phyloP scores from a whole-genome alignment of 768 basidiomycete species.

The Suillus alpinus region DNA sequence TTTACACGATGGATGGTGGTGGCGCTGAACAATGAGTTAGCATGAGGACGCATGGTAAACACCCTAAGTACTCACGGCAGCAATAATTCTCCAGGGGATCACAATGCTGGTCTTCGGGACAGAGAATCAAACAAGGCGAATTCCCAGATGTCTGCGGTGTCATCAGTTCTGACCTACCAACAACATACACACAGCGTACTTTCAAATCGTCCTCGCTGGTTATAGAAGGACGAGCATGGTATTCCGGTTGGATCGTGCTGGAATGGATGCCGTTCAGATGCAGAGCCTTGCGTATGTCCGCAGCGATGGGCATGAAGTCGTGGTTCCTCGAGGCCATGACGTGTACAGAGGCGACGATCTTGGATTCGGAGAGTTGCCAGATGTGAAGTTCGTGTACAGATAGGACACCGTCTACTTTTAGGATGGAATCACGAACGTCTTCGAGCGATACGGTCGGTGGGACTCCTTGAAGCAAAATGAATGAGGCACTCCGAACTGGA shows the following conservation, averaged over 20 bases:
- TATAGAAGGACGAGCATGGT: slow-evolving; percentile 38
- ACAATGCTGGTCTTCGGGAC: slow-evolving; percentile 67
- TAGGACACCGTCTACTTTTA: slow-evolving; percentile 76
- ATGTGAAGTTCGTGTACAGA: slow-evolving; percentile 92
- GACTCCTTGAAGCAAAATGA: slow-evolving; percentile 93
- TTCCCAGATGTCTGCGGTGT: slow-evolving; percentile 43
- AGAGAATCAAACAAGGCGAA: slow-evolving; percentile 72
- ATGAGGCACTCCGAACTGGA: slow-evolving; percentile 83
- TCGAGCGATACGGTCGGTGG: slow-evolving; percentile 88
- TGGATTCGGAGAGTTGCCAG: slow-evolving; percentile 95
- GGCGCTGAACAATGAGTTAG: slow-evolving; percentile 39
- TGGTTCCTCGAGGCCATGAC: slow-evolving; percentile 76
- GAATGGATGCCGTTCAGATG: slow-evolving; percentile 94
- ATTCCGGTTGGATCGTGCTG: slow-evolving; percentile 92
- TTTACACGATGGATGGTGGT: slow-evolving; percentile 18
- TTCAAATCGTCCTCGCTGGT: slow-evolving; percentile 44
- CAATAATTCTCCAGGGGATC: slow-evolving; percentile 70
- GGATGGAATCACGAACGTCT: slow-evolving; percentile 75
- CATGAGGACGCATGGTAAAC: background rate
- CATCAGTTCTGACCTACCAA: slow-evolving; percentile 4
- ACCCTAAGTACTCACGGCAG: slow-evolving; percentile 57
- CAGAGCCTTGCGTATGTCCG: slow-evolving; percentile 76
- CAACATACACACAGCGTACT: slow-evolving; percentile 32
- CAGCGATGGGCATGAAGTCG: slow-evolving; percentile 91
- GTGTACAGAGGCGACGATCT: slow-evolving; percentile 94